A percentile compares a stretch with the other conserved stretches of the same genome.
Evolutionary conservation across 2,329 filamentous ascomycete genomes (phyloP).

Genomic region (Fusarium sp.): DNA sequence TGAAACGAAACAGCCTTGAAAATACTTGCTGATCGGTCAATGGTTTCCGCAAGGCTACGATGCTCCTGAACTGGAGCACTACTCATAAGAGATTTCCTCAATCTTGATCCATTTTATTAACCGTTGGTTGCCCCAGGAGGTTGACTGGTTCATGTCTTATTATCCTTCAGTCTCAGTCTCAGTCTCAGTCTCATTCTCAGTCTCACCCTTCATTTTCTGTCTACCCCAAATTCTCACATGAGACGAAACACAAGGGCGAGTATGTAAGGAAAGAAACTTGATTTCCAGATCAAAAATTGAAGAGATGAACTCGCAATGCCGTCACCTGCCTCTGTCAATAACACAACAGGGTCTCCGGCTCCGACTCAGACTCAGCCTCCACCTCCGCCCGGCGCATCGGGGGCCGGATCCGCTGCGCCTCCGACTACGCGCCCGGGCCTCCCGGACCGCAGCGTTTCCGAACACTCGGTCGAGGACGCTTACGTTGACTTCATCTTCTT

Average conservation of each 20-base stretch:
- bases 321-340: constrained; percentile 32
- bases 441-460: constrained; percentile 76
- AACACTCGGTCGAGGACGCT: constrained; percentile 81
- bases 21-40: constrained; percentile 10
- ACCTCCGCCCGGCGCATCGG: constrained; percentile 37
- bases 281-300: constrained; percentile 1
- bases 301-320: constrained; percentile 47
- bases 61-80: constrained; percentile 15
- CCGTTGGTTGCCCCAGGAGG: constrained; percentile 28
- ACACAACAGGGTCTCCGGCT: constrained; percentile 28
- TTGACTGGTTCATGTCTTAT: constrained; percentile 38
- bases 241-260: constrained; percentile 25
- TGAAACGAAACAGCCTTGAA: constrained; percentile 1
- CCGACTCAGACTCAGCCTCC: constrained; percentile 26
- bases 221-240: constrained; percentile 20
- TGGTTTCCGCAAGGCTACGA: constrained; percentile 6
- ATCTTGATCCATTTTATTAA: neutral
- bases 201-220: constrained; percentile 12
- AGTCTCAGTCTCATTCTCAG: neutral
- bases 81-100: neutral
- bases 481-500: constrained; percentile 89
- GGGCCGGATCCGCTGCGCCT: constrained; percentile 36
- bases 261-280: constrained; percentile 24
- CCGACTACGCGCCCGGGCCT: constrained; percentile 56
- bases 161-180: constrained; percentile 9